Evolutionary conservation across 2,329 filamentous ascomycete genomes (phyloP).

Genomic region (Madurella fahalii): DNA sequence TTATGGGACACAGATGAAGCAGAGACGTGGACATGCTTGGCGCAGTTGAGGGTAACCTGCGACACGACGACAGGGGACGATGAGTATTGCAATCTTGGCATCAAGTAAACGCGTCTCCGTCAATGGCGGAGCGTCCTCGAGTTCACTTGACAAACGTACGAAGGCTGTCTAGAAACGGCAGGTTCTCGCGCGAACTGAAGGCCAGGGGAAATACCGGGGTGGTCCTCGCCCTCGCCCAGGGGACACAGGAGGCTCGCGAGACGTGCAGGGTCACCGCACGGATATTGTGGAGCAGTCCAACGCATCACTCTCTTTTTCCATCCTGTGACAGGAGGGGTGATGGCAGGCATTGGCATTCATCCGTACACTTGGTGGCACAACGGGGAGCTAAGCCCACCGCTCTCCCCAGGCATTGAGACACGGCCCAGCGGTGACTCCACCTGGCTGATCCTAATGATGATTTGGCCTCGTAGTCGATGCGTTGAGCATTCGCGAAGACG

Average conservation of each 20-base stretch:
- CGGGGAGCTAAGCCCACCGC: neutral
- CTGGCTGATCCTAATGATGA: neutral
- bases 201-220: neutral
- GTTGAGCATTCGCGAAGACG: too few relatives aligned
- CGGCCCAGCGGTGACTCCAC: neutral
- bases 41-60: constrained; percentile 14
- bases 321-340: neutral
- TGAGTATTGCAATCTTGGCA: constrained; percentile 1
- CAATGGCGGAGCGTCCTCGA: neutral
- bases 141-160: neutral
- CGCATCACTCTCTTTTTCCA: constrained; percentile 6
- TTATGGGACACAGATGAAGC: constrained; percentile 4
- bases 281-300: constrained; percentile 16
- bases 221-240: neutral
- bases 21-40: constrained; percentile 3
- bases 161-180: neutral
- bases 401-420: neutral
- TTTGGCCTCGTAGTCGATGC: neutral
- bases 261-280: constrained; percentile 16
- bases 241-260: constrained; percentile 9
- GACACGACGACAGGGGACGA: constrained; percentile 20
- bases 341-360: neutral
- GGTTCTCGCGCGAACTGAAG: neutral
- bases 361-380: neutral
- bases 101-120: neutral